Base-by-base conservation (phyloP, 441 rosid genomes). In the Corymbia citriodora region DNA sequence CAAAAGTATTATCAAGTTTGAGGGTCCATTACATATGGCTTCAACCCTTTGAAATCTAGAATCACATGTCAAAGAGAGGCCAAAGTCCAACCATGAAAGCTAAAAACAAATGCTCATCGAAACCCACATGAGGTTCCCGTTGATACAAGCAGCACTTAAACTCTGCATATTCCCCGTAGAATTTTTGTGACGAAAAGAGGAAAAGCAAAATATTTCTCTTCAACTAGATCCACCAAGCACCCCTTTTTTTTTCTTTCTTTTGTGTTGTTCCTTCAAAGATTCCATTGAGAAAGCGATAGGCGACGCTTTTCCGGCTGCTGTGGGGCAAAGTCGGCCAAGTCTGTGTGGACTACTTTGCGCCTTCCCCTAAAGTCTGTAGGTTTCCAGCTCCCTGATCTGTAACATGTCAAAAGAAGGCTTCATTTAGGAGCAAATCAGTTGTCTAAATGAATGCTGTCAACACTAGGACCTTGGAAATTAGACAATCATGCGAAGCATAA, bases 1-100 rank as follows among this genome's bases (percentile, higher is more conserved):
- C 95, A 91, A n/a, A 91, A 89, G 87, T 55, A 88, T 92, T 92
- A 93, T 92, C 95, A 74, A 88, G 88, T 48, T 83, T 40, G 50
- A 52, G 91, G 72, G 74, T 54, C 72, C 61, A 79, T 29, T 88
- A 21, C 55, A 1, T 85, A 55, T 86, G 87, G 90, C 87, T 88
- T 87, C 85, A 89, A 54, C 88, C 79, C 23, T 6, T 88, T 93
- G 19, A 87, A 74, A 40, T 74, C 85, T 74, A 74, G 85, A 40
- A 89, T 93, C 91, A 89, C 91, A 65, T 33, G 40, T 27, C 50
- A 48, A 16, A 65, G 79, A 16, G 89, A 45, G 81, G 89, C 36
- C 89, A 83, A 72, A 91, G 61, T 88, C 31, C 74, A 25, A 31
- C 63, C 52, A 2, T 12, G 52, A 74, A 74, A 40, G 85, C 85